phyloP scores from a whole-genome alignment of 2,329 filamentous ascomycete species.

The Phaeosphaeriaceae sp. region DNA sequence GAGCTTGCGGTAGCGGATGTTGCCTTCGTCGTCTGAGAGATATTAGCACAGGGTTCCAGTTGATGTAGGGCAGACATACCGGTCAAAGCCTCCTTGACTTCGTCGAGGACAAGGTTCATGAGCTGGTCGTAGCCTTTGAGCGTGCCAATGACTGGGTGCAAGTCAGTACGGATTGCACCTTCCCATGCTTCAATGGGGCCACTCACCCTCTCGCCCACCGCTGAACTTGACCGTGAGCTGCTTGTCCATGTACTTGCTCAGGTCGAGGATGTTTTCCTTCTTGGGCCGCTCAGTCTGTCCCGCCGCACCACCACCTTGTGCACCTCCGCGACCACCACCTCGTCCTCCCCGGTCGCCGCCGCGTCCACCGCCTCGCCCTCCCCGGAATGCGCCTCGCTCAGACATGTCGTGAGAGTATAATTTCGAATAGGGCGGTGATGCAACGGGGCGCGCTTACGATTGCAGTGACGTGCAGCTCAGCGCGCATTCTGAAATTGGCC shows the following conservation, averaged over 20 bases:
- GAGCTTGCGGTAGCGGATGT: slow-evolving; percentile 79
- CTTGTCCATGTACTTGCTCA: slow-evolving; percentile 97
- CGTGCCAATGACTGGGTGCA: slow-evolving; percentile 74
- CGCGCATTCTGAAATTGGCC: not conserved
- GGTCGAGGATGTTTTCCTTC: slow-evolving; percentile 98
- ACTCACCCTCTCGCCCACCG: slow-evolving; percentile 84
- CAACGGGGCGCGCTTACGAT: slow-evolving; percentile 3
- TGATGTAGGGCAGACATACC: slow-evolving; percentile 62
- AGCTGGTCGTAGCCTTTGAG: slow-evolving; percentile 96
- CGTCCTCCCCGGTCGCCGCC: slow-evolving; percentile 49
- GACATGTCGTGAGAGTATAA: slow-evolving; percentile 54
- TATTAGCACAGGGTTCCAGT: not conserved
- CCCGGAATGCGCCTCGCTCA: slow-evolving; percentile 62
- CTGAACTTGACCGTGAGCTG: slow-evolving; percentile 95
- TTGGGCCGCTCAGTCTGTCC: slow-evolving; percentile 73
- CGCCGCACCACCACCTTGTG: slow-evolving; percentile 39
- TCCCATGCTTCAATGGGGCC: not conserved
- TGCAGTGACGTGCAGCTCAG: slow-evolving; percentile 31
- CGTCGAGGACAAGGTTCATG: slow-evolving; percentile 96
- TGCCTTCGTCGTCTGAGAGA: slow-evolving; percentile 86
- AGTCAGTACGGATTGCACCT: slow-evolving; percentile 14
- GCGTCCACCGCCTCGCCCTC: slow-evolving; percentile 43
- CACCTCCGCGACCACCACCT: slow-evolving; percentile 51
- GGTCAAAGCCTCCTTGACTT: slow-evolving; percentile 87
- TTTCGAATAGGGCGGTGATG: slow-evolving; percentile 14